Evolutionary conservation across 148 eudicot genomes (phyloP).

Genomic region (Vaccinium macrocarpon): DNA sequence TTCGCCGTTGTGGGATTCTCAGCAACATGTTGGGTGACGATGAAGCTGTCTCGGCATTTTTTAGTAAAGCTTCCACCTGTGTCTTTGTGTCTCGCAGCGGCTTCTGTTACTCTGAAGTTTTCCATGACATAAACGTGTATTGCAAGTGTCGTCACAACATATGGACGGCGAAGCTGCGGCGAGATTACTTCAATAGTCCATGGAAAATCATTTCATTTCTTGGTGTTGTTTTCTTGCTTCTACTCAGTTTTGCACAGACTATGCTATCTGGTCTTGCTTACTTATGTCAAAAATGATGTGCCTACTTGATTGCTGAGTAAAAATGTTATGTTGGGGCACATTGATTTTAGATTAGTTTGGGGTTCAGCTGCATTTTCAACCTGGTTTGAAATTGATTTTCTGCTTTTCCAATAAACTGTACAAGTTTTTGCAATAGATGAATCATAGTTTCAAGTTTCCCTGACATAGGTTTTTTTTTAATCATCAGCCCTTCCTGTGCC

Average conservation of each 20-base stretch:
- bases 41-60: neutral
- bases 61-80: neutral
- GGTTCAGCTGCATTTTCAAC: no score
- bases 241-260: neutral
- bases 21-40: constrained; percentile 11
- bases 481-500: no score
- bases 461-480: no score
- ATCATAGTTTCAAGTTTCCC: no score
- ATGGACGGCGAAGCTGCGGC: constrained; percentile 4
- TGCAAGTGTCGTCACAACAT: constrained; percentile 5
- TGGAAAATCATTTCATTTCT: constrained; percentile 10
- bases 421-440: no score
- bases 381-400: no score
- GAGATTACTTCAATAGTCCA: neutral
- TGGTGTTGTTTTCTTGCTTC: constrained; percentile 10
- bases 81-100: neutral
- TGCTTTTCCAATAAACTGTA: no score
- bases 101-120: neutral
- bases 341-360: no score
- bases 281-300: neutral
- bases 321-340: no score
- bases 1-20: constrained; percentile 9
- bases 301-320: neutral
- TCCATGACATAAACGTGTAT: neutral
- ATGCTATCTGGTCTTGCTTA: neutral